Percentiles rank a stretch among this genome's conserved stretches.
These are phyloP conservation scores for Pseudonitzschia multistriata DNA, from an alignment of 108 stramenopile species.

Conservation along the genomic window DNA sequence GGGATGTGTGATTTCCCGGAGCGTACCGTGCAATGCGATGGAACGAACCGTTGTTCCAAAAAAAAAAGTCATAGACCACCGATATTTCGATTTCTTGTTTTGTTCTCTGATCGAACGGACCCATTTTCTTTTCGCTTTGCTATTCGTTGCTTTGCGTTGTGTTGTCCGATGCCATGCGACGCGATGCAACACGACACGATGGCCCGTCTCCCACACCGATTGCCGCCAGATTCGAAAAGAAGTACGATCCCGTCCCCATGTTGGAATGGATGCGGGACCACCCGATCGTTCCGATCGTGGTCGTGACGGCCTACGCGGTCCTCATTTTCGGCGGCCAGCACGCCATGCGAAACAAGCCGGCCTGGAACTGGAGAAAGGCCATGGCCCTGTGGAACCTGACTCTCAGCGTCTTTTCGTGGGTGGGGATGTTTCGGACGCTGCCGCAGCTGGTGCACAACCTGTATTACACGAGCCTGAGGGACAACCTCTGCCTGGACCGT, in stretches of 20 bases:
- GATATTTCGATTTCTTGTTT: too few species aligned
- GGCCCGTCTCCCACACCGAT: too few species aligned
- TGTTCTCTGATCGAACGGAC: too few species aligned
- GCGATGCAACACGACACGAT: not conserved
- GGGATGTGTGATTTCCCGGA: too few species aligned
- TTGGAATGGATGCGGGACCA: constrained; percentile 47
- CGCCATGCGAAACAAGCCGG: constrained; percentile 37
- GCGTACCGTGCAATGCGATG: too few species aligned
- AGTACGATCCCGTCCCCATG: constrained; percentile 44
- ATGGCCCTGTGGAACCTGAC: constrained; percentile 87
- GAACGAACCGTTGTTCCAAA: too few species aligned
- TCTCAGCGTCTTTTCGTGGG: constrained; percentile 81
- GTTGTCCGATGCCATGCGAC: not conserved
- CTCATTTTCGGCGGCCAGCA: constrained; percentile 24
- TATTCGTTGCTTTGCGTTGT: too few species aligned
- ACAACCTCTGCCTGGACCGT: constrained; percentile 78
- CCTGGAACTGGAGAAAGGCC: constrained; percentile 60
- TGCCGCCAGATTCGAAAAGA: constrained; percentile 33
- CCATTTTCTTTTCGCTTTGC: not conserved
- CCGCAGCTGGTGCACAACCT: constrained; percentile 87
- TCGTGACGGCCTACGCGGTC: constrained; percentile 38
- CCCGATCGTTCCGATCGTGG: constrained; percentile 43
- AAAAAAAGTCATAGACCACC: too few species aligned
- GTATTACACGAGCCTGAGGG: constrained; percentile 38
- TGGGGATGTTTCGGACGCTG: constrained; percentile 81